phyloP scores from a whole-genome alignment of 1,139 yeast genomes.

The Hyphopichia fennica region DNA sequence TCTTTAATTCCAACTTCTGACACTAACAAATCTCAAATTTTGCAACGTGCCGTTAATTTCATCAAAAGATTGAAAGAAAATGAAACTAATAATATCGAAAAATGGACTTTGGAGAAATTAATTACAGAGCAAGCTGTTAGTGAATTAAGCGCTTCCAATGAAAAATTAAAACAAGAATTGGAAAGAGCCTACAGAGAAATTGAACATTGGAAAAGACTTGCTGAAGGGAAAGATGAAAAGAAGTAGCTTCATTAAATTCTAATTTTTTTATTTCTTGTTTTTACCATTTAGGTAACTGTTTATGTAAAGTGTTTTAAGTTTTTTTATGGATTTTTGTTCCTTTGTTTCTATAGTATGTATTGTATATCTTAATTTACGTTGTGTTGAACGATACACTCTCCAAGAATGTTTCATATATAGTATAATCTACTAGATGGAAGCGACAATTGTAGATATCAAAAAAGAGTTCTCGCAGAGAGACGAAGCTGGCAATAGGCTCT shows the following conservation, averaged over 20 bases:
- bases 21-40: conserved; percentile 86
- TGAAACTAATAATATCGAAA: conserved; percentile 84
- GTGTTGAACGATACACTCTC: too few relatives aligned
- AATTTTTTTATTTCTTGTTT: not conserved
- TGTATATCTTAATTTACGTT: too few relatives aligned
- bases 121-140: conserved; percentile 88
- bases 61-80: conserved; percentile 86
- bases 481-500: too few relatives aligned
- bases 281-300: too few relatives aligned
- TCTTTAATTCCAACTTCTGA: conserved; percentile 83
- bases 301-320: too few relatives aligned
- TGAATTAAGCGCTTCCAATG: conserved; percentile 75
- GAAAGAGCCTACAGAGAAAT: conserved; percentile 93
- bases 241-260: not conserved
- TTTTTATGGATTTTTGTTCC: too few relatives aligned
- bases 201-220: conserved; percentile 68
- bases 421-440: too few relatives aligned
- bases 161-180: conserved; percentile 73
- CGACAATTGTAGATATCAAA: too few relatives aligned
- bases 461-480: too few relatives aligned
- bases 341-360: too few relatives aligned
- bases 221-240: conserved; percentile 1
- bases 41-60: conserved; percentile 85
- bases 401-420: too few relatives aligned
- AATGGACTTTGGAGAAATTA: conserved; percentile 91